Evolutionary conservation across 768 basidiomycete genomes (phyloP).

Genomic region (Filobasidium floriforme): DNA sequence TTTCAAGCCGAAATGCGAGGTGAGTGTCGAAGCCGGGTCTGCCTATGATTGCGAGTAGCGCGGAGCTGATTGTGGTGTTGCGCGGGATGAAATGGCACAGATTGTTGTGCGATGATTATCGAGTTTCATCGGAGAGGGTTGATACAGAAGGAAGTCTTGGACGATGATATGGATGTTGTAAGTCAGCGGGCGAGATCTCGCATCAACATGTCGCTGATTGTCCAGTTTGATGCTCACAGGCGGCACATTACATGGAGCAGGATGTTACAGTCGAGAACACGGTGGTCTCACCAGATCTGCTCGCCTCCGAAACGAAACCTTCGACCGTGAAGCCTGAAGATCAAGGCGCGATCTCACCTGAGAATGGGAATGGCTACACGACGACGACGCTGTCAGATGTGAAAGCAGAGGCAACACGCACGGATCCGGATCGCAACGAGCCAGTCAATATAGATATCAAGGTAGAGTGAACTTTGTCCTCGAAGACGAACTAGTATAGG

Average conservation of each 20-base stretch:
- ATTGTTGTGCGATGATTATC: slow-evolving; percentile 7
- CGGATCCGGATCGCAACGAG: not conserved
- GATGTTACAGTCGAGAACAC: not conserved
- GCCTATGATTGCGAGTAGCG: too few relatives aligned
- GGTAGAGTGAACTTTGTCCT: not conserved
- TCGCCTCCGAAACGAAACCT: not conserved
- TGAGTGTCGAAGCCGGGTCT: not conserved
- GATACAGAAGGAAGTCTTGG: slow-evolving; percentile 3
- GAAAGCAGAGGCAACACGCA: not conserved
- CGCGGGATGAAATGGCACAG: not conserved
- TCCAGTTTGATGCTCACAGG: not conserved
- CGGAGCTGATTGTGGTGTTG: not conserved
- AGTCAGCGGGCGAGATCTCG: not conserved
- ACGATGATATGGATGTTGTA: slow-evolving; percentile 8
- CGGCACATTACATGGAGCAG: not conserved
- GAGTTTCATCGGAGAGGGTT: slow-evolving; percentile 4
- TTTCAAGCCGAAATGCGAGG: not conserved
- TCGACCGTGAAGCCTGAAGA: not conserved
- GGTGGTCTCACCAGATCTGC: not conserved
- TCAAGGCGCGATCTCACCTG: not conserved
- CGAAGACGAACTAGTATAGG: not conserved
- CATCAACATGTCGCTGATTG: not conserved
- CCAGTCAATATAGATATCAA: not conserved
- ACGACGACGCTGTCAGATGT: not conserved
- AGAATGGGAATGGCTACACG: not conserved